Evolutionary conservation across 768 basidiomycete genomes (phyloP).

Genomic region (Boletus speciosus): DNA sequence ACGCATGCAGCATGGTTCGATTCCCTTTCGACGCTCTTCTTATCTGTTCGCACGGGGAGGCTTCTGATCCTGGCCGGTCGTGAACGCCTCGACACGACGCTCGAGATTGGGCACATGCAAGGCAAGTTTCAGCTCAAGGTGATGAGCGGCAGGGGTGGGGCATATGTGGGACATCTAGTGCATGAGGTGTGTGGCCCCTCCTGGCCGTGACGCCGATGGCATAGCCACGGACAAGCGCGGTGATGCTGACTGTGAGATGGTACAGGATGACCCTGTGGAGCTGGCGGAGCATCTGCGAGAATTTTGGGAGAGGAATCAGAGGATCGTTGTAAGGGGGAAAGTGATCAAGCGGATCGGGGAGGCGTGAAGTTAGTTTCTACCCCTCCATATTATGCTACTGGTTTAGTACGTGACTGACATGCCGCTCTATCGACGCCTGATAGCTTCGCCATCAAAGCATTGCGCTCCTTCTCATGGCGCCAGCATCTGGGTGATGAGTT

Average conservation of each 20-base stretch:
- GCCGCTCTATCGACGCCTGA: too few species aligned
- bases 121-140: conserved; percentile 95
- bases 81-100: conserved; percentile 85
- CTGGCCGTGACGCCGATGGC: background rate
- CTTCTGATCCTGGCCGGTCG: conserved; percentile 89
- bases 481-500: too few species aligned
- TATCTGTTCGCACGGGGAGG: conserved; percentile 74
- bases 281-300: conserved; percentile 79
- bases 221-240: background rate
- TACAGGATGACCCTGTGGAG: conserved; percentile 79
- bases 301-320: conserved; percentile 90
- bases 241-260: background rate
- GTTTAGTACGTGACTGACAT: too few species aligned
- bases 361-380: conserved; percentile 17
- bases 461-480: too few species aligned
- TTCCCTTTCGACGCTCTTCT: conserved; percentile 75
- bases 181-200: conserved; percentile 64
- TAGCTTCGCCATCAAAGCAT: too few species aligned
- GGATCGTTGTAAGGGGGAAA: conserved; percentile 52
- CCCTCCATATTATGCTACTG: too few species aligned
- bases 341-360: conserved; percentile 56
- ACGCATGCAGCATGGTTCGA: conserved; percentile 83
- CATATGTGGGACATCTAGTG: conserved; percentile 80
- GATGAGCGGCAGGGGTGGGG: conserved; percentile 47
- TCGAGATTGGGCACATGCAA: conserved; percentile 97